Percentiles rank a stretch among this genome's conserved stretches.
Conservation (phyloP, 495 filamentous ascomycete genomes). For the Tuber microsphaerosporum region DNA sequence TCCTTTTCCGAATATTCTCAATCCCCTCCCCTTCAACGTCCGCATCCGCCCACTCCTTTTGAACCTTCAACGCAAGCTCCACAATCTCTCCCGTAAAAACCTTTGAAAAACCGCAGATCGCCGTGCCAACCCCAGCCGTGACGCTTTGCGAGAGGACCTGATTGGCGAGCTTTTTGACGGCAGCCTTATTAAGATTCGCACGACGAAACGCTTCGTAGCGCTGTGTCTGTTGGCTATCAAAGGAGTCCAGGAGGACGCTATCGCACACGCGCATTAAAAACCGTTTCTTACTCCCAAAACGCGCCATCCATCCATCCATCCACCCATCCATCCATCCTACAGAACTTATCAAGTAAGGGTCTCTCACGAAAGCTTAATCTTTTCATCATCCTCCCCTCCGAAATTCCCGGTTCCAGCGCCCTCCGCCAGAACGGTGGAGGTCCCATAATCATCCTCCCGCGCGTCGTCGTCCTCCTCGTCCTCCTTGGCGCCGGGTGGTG, state of each 20-base stretch:
- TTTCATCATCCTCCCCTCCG: conserved; percentile 54
- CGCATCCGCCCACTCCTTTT: conserved; percentile 56
- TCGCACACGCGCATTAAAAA: not conserved
- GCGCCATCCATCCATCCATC: not conserved
- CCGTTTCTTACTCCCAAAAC: not conserved
- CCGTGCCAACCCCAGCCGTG: conserved; percentile 59
- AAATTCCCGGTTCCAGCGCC: conserved; percentile 47
- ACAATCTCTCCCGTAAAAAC: conserved; percentile 65
- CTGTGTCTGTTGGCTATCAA: conserved; percentile 54
- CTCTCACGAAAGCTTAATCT: conserved; percentile 49
- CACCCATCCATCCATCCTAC: too few relatives aligned
- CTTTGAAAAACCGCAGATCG: conserved; percentile 64
- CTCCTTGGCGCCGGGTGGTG: conserved; percentile 40
- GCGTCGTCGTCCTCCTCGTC: conserved; percentile 57
- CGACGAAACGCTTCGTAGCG: conserved; percentile 62
- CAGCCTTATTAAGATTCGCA: conserved; percentile 57
- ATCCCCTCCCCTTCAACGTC: not conserved
- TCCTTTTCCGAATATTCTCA: conserved; percentile 1
- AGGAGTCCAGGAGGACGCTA: conserved; percentile 58
- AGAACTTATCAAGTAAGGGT: too few relatives aligned
- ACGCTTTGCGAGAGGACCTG: conserved; percentile 67
- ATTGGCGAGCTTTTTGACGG: conserved; percentile 56
- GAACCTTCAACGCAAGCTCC: conserved; percentile 62
- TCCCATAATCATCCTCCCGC: conserved; percentile 54
- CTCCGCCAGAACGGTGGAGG: conserved; percentile 47